Conservation (phyloP, 345 rosid genomes). For the Corchorus capsularis region DNA sequence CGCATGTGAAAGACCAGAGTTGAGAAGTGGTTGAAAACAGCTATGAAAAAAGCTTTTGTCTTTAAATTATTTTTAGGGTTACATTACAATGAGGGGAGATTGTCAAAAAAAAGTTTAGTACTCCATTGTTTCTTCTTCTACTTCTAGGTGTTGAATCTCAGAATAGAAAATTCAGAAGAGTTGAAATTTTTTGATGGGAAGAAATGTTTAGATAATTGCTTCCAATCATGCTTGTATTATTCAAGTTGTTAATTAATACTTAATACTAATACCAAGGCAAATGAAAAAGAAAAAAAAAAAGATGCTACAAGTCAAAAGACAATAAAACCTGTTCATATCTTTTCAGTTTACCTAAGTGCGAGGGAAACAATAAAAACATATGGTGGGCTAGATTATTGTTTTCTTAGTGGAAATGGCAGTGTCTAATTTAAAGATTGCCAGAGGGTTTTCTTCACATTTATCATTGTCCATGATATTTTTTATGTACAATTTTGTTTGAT, state of each 20-base stretch:
- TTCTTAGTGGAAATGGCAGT: background rate
- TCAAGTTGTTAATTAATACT: too few species aligned
- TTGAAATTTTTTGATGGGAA: background rate
- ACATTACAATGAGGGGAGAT: background rate
- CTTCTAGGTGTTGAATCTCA: conserved; percentile 12
- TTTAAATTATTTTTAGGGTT: conserved; percentile 4
- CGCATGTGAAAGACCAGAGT: conserved; percentile 18
- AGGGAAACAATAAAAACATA: background rate
- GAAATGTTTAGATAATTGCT: background rate
- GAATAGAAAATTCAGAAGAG: background rate
- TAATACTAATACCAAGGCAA: background rate
- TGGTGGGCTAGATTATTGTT: background rate
- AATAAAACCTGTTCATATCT: background rate
- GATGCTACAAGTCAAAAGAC: background rate
- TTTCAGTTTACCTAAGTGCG: background rate
- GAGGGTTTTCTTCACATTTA: background rate
- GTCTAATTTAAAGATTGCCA: background rate
- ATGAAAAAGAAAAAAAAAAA: background rate
- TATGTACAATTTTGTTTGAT: too few species aligned
- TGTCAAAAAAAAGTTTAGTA: conserved; percentile 34
- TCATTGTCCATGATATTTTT: background rate
- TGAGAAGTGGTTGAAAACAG: conserved; percentile 34
- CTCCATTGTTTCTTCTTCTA: conserved; percentile 18
- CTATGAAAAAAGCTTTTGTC: conserved; percentile 14
- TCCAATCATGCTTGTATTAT: background rate